These are phyloP conservation scores for Datura wrightii DNA, from an alignment of 257 asterid genomes.

Conservation along the genomic window DNA sequence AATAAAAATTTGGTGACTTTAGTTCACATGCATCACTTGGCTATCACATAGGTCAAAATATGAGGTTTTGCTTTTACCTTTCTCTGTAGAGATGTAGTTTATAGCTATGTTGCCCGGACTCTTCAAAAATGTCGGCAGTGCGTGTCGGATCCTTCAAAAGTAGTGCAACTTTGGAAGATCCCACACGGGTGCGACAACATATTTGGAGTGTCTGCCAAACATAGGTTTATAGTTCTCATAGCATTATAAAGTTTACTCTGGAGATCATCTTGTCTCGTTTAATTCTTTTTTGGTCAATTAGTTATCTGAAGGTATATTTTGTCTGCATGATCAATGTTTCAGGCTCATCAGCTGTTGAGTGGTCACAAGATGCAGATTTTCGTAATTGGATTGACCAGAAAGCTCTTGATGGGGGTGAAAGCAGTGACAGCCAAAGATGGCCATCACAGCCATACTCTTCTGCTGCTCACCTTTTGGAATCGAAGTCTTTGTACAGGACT, in stretches of 20 bases:
- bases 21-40: not conserved
- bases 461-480: conserved; percentile 50
- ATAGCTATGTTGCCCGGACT: not conserved
- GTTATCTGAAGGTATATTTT: conserved; percentile 18
- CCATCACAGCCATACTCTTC: conserved; percentile 66
- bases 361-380: conserved; percentile 68
- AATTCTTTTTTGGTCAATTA: not conserved
- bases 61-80: conserved; percentile 19
- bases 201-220: too few species aligned
- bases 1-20: not conserved
- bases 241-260: not conserved
- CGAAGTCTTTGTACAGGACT: conserved; percentile 70
- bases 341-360: conserved; percentile 90
- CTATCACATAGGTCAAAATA: not conserved
- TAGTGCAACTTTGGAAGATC: too few species aligned
- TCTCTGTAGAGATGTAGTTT: not conserved
- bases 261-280: not conserved
- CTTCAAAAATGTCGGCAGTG: too few species aligned
- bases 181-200: too few species aligned
- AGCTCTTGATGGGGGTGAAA: conserved; percentile 52
- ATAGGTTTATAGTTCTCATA: not conserved
- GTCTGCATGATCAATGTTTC: conserved; percentile 4
- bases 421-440: conserved; percentile 60
- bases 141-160: too few species aligned
- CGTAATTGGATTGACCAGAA: conserved; percentile 64